Evolutionary conservation across 164 flowering plant genomes (phyloP), one percentile per base, ranked within the genome.

Genomic region (Akebia trifoliata): DNA sequence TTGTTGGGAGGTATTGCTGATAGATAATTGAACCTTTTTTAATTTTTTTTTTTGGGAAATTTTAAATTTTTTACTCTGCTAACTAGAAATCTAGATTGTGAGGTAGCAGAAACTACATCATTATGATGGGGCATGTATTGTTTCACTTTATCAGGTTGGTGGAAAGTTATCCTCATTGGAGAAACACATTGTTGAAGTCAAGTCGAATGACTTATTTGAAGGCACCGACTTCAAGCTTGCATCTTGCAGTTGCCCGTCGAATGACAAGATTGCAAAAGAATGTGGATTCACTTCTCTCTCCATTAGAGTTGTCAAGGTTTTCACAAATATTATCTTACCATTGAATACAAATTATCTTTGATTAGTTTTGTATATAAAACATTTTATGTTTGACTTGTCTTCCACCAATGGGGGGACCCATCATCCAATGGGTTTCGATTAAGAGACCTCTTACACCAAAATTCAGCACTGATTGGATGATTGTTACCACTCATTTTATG

Each of bases 181-280:
- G 69, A 68, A 75, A 46, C 98, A 93, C 69, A 84, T 93, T 62
- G 84, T 65, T 29, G 83, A 75, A 0, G 67, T 83, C 36, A 77
- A 78, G 71, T 69, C 50, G 11, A 75, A 76, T 59, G 6, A 48
- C 36, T 71, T 84, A 62, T 93, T 93, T 62, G 79, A 84, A 46
- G 97, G 95, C n/a, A 89, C 95, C 2, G 97, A 93, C 57, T 93
- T 93, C 78, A 87, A 93, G 84, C 91, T 89, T n/a, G 98, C 94
- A 1, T 67, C 88, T 50, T 85, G 85, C 58, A 57, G 47, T 62
- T 61, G 61, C 12, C 97, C 94, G 2, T 50, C 72, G 31, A 59
- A 81, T 60, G 78, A 83, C 49, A 69, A 66, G 69, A 78, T 89
- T 42, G 90, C 95, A 1, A 67, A 66, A 14, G 95, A 93, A 64